phyloP scores from a whole-genome alignment of 2,329 filamentous ascomycete genomes.

The Apiospora arundinis region DNA sequence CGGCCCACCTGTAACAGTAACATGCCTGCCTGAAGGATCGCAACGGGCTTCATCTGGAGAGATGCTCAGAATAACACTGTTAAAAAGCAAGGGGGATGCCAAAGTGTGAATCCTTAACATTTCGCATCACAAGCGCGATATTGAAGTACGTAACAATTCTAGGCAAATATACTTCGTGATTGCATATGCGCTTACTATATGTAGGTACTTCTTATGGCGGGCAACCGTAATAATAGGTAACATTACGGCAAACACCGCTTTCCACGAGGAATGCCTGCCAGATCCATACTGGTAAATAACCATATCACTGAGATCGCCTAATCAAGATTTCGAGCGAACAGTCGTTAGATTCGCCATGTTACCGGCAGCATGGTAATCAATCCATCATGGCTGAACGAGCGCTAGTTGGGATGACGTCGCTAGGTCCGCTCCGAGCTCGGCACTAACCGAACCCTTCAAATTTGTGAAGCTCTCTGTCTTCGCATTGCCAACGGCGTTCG shows the following conservation, averaged over 20 bases:
- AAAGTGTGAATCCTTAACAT: too few species aligned
- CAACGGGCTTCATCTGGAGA: neutral
- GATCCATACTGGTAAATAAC: neutral
- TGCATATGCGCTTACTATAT: too few species aligned
- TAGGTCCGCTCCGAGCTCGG: conserved; percentile 5
- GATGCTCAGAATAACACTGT: too few species aligned
- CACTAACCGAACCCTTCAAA: conserved; percentile 8
- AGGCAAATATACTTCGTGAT: too few species aligned
- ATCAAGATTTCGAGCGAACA: too few species aligned
- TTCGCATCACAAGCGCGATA: too few species aligned
- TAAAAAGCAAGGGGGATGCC: too few species aligned
- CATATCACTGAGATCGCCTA: too few species aligned
- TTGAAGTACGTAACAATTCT: too few species aligned
- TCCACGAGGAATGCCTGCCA: neutral
- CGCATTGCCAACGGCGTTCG: neutral
- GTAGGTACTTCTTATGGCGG: too few species aligned
- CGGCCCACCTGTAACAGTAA: neutral
- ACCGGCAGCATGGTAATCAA: neutral
- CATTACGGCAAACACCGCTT: neutral
- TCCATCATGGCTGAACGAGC: neutral
- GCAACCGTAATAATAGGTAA: neutral
- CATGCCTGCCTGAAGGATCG: neutral
- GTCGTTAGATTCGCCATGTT: neutral
- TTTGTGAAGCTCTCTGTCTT: conserved; percentile 1
- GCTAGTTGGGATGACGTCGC: conserved; percentile 11